Evolutionary conservation across 305 asterid genomes (phyloP).

Genomic region (Solanum chacoense): DNA sequence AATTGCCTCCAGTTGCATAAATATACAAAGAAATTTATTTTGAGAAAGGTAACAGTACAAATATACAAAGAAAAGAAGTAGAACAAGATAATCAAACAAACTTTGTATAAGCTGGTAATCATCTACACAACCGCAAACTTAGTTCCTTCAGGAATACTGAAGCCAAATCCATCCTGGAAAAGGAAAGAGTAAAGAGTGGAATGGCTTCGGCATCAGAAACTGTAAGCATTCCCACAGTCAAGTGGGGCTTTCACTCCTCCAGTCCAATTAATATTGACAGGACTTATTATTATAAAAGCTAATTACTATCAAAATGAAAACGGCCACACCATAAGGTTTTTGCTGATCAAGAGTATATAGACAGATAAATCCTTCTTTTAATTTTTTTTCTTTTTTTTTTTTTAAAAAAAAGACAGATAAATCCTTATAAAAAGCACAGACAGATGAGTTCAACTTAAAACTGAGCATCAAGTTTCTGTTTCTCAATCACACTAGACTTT

Average conservation of each 20-base stretch:
- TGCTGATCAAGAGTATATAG: not conserved
- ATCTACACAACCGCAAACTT: not conserved
- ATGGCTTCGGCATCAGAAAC: not conserved
- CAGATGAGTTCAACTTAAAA: not conserved
- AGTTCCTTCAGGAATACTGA: not conserved
- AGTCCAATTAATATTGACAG: not conserved
- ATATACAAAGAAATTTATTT: not conserved
- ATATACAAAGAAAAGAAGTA: not conserved
- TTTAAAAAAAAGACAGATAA: not conserved
- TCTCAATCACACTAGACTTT: not conserved
- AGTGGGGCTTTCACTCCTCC: not conserved
- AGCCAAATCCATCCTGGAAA: not conserved
- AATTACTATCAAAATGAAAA: not conserved
- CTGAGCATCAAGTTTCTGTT: not conserved
- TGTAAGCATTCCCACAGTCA: not conserved
- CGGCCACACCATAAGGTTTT: not conserved
- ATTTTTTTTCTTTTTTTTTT: not conserved
- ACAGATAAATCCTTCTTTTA: not conserved
- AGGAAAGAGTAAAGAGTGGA: not conserved
- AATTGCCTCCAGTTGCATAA: constrained; percentile 52
- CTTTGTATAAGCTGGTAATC: not conserved
- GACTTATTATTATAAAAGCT: not conserved
- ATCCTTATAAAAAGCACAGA: not conserved
- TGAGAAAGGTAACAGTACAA: constrained; percentile 1
- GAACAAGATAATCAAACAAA: not conserved